Conservation (phyloP, 139 green algal species). For the Tetraselmis striata region DNA sequence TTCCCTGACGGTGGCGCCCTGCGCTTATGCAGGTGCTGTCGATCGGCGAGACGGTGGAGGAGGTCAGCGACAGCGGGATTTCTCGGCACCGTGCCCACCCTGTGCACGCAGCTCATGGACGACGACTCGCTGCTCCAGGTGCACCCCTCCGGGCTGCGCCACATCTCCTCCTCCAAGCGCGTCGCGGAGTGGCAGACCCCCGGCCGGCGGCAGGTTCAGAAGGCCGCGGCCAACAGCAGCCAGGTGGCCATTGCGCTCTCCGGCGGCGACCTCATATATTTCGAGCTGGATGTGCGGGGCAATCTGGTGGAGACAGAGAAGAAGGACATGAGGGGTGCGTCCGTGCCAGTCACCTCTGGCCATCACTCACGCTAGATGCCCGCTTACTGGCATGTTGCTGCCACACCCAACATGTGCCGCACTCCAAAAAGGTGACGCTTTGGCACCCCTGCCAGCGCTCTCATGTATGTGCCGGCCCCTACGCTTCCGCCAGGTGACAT, state of each 20-base stretch:
- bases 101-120: conserved; percentile 74
- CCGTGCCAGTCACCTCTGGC: no score
- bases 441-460: not conserved
- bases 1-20: no score
- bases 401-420: no score
- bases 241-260: conserved; percentile 80
- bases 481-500: no score
- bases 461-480: no score
- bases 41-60: conserved; percentile 96
- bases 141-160: conserved; percentile 79
- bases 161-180: conserved; percentile 83
- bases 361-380: no score
- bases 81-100: conserved; percentile 68
- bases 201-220: conserved; percentile 57
- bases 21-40: conserved; percentile 61
- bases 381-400: no score
- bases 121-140: conserved; percentile 90
- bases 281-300: conserved; percentile 85
- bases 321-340: conserved; percentile 85
- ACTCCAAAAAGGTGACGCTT: not conserved
- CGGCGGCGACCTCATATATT: conserved; percentile 91
- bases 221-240: conserved; percentile 63
- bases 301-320: conserved; percentile 88
- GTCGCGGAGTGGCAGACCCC: conserved; percentile 96
- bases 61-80: conserved; percentile 94